Evolutionary conservation across 768 basidiomycete species (phyloP).

Genomic region (Pisolithus albus): DNA sequence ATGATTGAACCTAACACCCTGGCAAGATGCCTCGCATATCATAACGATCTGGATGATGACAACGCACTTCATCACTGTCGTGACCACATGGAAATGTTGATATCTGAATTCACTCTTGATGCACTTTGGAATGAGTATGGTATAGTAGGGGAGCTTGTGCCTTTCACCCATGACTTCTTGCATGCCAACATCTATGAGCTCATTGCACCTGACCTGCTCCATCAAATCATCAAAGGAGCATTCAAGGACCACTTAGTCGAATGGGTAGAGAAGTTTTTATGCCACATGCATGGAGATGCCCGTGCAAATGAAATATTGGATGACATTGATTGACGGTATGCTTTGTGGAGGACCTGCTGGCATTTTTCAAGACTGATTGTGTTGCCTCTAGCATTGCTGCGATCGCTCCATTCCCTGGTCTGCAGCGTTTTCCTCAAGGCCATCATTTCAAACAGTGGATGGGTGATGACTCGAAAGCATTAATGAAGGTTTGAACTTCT

Average conservation of each 20-base stretch:
- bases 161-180: conserved; percentile 26
- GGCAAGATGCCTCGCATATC: no score
- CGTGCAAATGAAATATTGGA: conserved; percentile 15
- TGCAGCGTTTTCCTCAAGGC: conserved; percentile 26
- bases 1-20: no score
- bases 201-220: conserved; percentile 23
- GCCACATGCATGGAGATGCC: conserved; percentile 1
- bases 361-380: no score
- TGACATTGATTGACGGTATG: conserved; percentile 26
- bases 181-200: conserved; percentile 28
- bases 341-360: neutral
- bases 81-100: no score
- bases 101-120: no score
- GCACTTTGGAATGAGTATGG: no score
- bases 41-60: no score
- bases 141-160: conserved; percentile 26
- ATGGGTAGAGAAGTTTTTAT: conserved; percentile 27
- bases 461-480: conserved; percentile 31
- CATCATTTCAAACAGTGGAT: conserved; percentile 33
- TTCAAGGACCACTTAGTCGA: no score
- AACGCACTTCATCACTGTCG: no score
- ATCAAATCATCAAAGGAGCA: conserved; percentile 27
- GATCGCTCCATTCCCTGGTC: conserved; percentile 20
- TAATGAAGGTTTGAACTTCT: conserved; percentile 31
- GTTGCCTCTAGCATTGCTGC: conserved; percentile 20